These are phyloP conservation scores for Trametes polyzona DNA, from an alignment of 1,284 basidiomycete genomes.

Conservation along the genomic window DNA sequence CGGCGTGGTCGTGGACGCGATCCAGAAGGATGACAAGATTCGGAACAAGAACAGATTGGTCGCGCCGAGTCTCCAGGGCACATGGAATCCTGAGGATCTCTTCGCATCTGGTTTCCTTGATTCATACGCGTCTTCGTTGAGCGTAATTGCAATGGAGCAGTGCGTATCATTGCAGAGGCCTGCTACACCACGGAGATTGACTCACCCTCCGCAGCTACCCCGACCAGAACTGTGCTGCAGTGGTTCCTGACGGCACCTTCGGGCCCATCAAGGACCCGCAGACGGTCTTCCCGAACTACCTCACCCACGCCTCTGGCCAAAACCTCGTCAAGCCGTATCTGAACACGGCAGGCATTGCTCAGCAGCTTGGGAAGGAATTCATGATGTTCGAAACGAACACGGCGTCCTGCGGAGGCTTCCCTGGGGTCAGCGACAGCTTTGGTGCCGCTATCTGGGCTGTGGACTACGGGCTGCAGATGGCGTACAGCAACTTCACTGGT, in stretches of 20 bases:
- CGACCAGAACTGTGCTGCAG: slow-evolving; percentile 41
- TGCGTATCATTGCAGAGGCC: slow-evolving; percentile 30
- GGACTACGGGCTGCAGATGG: slow-evolving; percentile 46
- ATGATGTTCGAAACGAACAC: slow-evolving; percentile 84
- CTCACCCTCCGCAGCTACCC: slow-evolving; percentile 46
- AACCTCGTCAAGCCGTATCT: slow-evolving; percentile 54
- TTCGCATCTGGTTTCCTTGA: slow-evolving; percentile 52
- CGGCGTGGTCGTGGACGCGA: slow-evolving; percentile 43
- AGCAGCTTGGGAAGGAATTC: slow-evolving; percentile 45
- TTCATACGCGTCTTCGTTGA: slow-evolving; percentile 42
- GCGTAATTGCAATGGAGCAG: slow-evolving; percentile 53
- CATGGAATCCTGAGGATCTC: slow-evolving; percentile 49
- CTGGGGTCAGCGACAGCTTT: slow-evolving; percentile 70
- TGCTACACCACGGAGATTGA: not conserved
- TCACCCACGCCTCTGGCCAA: slow-evolving; percentile 57
- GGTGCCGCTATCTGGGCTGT: slow-evolving; percentile 51
- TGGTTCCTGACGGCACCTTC: slow-evolving; percentile 36
- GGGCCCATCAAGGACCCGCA: slow-evolving; percentile 48
- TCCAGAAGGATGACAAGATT: slow-evolving; percentile 43
- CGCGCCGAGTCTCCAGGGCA: slow-evolving; percentile 54
- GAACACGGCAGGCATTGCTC: slow-evolving; percentile 50
- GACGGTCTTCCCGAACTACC: slow-evolving; percentile 55
- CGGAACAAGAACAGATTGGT: slow-evolving; percentile 42
- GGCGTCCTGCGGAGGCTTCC: slow-evolving; percentile 81
- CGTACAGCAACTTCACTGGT: slow-evolving; percentile 59